phyloP scores from a whole-genome alignment of 768 basidiomycete species.

The Rhizopogon roseolus region DNA sequence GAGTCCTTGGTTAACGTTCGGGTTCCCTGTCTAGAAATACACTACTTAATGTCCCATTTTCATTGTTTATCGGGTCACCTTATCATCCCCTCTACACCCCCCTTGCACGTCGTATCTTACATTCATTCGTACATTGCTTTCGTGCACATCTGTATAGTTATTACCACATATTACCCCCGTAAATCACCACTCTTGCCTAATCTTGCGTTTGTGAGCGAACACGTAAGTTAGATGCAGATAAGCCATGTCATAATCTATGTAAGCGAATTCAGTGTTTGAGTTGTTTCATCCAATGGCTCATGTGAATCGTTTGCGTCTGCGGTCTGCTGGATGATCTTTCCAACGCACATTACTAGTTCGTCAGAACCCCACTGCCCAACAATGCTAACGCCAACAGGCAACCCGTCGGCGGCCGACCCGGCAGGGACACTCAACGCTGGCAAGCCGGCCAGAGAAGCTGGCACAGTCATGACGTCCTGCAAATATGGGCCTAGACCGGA shows the following conservation, averaged over 20 bases:
- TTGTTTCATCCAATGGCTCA: neutral
- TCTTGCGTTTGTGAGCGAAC: neutral
- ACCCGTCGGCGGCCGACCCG: constrained; percentile 46
- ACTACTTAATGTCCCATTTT: neutral
- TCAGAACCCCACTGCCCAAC: constrained; percentile 89
- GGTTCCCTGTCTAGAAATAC: constrained; percentile 3
- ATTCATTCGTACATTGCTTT: constrained; percentile 16
- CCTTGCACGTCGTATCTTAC: constrained; percentile 10
- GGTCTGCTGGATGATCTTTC: constrained; percentile 36
- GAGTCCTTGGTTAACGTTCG: neutral
- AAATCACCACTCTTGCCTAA: constrained; percentile 15
- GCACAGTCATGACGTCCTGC: constrained; percentile 90
- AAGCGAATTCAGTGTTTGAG: neutral
- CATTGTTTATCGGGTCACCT: constrained; percentile 10
- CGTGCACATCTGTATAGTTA: neutral
- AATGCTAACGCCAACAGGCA: constrained; percentile 82
- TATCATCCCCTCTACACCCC: constrained; percentile 5
- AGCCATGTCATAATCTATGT: neutral
- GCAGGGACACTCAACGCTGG: constrained; percentile 76
- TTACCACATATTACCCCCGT: constrained; percentile 16
- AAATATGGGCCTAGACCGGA: constrained; percentile 60
- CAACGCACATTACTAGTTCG: constrained; percentile 50
- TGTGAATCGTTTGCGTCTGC: neutral
- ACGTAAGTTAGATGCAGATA: too few relatives aligned
- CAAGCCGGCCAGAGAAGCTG: constrained; percentile 85